Evolutionary conservation across 108 stramenopile species (phyloP).

Genomic region (Skeletonema tropicum): DNA sequence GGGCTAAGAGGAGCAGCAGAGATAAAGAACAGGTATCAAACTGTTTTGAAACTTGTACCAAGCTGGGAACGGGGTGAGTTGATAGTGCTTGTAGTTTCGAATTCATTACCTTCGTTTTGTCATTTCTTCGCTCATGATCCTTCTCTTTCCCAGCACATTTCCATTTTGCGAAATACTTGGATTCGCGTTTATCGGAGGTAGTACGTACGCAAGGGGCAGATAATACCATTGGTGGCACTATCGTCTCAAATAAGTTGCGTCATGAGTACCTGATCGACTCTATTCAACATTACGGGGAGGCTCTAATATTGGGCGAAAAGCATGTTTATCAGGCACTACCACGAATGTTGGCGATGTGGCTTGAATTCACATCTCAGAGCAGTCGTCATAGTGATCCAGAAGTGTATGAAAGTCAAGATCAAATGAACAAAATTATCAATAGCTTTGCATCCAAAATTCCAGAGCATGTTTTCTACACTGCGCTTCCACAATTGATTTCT

Average conservation of each 20-base stretch:
- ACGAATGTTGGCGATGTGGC: slow-evolving; percentile 87
- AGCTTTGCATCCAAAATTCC: slow-evolving; percentile 60
- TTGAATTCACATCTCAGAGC: slow-evolving; percentile 71
- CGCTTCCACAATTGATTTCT: slow-evolving; percentile 84
- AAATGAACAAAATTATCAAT: slow-evolving; percentile 67
- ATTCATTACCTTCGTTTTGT: neutral
- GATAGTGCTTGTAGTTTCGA: neutral
- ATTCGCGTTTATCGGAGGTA: slow-evolving; percentile 56
- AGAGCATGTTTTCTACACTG: slow-evolving; percentile 77
- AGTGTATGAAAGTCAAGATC: slow-evolving; percentile 52
- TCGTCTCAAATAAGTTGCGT: slow-evolving; percentile 56
- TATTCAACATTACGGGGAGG: slow-evolving; percentile 70
- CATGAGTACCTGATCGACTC: slow-evolving; percentile 73
- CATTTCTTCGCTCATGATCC: neutral
- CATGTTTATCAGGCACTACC: slow-evolving; percentile 91
- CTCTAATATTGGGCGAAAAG: slow-evolving; percentile 70
- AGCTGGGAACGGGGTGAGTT: slow-evolving; percentile 83
- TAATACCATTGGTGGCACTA: slow-evolving; percentile 50
- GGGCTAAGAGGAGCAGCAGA: slow-evolving; percentile 75
- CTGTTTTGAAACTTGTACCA: slow-evolving; percentile 66
- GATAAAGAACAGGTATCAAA: slow-evolving; percentile 67
- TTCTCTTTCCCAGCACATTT: slow-evolving; percentile 62
- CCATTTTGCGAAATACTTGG: slow-evolving; percentile 78
- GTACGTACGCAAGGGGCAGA: slow-evolving; percentile 28
- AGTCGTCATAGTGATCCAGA: neutral